Evolutionary conservation across 1,284 basidiomycete genomes (phyloP), one percentile per base, ranked within the genome.

Genomic region (Heliocybe sulcata): DNA sequence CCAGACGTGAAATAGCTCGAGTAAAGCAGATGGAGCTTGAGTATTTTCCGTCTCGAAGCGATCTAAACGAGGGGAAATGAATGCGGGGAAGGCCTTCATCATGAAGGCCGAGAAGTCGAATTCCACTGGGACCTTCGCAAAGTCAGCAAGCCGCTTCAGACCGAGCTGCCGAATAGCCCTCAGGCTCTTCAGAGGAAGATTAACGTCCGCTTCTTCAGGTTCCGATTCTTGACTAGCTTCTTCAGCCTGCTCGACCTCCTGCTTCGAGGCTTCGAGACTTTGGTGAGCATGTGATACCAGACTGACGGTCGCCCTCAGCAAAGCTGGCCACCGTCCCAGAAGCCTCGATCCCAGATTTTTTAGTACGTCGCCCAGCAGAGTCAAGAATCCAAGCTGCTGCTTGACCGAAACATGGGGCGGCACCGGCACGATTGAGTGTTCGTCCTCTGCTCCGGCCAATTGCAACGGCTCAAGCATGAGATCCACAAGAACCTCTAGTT

Each of bases 1-100:
- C 87, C 96, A 97, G 2, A 82, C 75, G 57, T 86, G 80, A 68
- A 98, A 90, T 1, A 99, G 76, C 33, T 97, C 92, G 42, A 99
- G 75, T 26, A 98, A 76, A 0, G 93, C 87, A 0, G 94, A 96
- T 0, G 95, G 94, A 0, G 92, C 82, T 69, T 99, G 96, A 0
- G 90, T 92, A 64, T 95, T 98, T 70, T 99, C 96, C 50, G 75
- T 75, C 55, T 90, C 85, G 22, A 99, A 77, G 3, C 75, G 71
- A 0, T 81, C 73, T 25, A 99, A 74, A 19, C 95, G 88, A 0
- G 95, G 94, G 0, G 87, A 85, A 63, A 99, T 89, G 68, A 94
- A 81, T 0, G 79, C 72, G 1, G 75, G 60, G 70, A 94, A 97
- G 11, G 87, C 79, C 10, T 77, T 71, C 0, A 74, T 69, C 60